phyloP scores from a whole-genome alignment of 306 rosid species.

The Amphicarpaea edgeworthii region DNA sequence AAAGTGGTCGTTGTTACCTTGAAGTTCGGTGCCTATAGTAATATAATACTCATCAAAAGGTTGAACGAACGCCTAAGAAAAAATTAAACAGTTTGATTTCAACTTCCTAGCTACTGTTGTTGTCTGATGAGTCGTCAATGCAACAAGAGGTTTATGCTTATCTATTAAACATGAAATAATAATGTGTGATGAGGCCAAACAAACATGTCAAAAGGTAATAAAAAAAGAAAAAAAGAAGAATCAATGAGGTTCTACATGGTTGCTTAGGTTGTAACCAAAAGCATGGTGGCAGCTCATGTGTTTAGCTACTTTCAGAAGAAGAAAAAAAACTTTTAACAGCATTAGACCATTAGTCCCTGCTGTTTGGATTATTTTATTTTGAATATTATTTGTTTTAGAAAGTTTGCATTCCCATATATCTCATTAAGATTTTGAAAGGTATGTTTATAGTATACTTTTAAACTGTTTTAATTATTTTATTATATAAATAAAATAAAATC shows the following conservation, averaged over 20 bases:
- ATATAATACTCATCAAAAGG: not conserved
- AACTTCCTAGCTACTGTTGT: not conserved
- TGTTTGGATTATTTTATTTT: not conserved
- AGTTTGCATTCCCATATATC: not conserved
- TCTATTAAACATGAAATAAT: not conserved
- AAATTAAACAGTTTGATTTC: not conserved
- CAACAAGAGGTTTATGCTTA: not conserved
- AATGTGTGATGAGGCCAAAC: not conserved
- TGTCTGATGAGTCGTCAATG: not conserved
- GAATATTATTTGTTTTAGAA: not conserved
- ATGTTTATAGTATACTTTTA: not conserved
- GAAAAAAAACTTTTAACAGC: not conserved
- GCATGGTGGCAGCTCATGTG: not conserved
- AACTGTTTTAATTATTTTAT: no score
- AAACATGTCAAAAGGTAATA: not conserved
- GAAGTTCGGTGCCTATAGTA: not conserved
- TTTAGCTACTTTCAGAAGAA: not conserved
- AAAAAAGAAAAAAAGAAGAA: not conserved
- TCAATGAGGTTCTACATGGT: not conserved
- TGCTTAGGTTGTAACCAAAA: not conserved
- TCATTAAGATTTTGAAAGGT: not conserved
- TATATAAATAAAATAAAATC: no score
- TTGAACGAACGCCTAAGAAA: not conserved
- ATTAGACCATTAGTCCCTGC: not conserved
- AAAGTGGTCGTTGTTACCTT: not conserved